Base-by-base conservation (phyloP, 140 eudicot species). In the Erigeron philadelphicus region DNA sequence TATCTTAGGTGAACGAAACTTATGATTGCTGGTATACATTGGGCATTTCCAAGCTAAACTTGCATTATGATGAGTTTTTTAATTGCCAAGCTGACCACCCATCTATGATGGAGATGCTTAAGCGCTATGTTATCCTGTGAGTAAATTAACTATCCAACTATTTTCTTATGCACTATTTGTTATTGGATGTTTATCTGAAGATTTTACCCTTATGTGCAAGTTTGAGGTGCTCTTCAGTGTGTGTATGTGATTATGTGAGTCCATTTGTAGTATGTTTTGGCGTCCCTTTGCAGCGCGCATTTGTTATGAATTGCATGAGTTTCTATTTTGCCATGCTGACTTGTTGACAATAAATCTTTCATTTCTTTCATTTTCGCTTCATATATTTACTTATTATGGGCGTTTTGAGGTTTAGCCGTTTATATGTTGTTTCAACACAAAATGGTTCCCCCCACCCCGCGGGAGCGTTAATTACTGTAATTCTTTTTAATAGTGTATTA, bases 21-120 rank as follows among this genome's bases (percentile, higher is more conserved):
- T 93, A 89, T 58, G 88, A 87, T 52, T 93, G 99, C 83, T 87
- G 96, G 96, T 93, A 93, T 78, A 83, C 90, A 6, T 57, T 87
- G 79, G 96, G 99, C 44, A 54, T 82, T 46, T 85, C 95, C 45
- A 87, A 85, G 75, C 81, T 93, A 43, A 82, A 93, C 79, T 79
- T 93, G 53, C 72, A 84, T 72, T 83, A 81, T 18, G 89, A 85
- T 61, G 86, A 84, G 72, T 65, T 86, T 47, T 89, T 87, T 45
- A 75, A 86, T 70, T 93, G 99, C 80, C 89, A 77, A 48, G 89
- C 88, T 50, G 80, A 79, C 75, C 85, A 82, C 72, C 96, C 97
- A 62, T 87, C 97, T 46, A 78, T 72, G 45, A 58, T 54, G 54
- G 99, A 89, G 85, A 89, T 89, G 96, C 76, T 87, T 71, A 83